phyloP scores from a whole-genome alignment of 441 rosid genomes.

The Arabidopsis lyrata region DNA sequence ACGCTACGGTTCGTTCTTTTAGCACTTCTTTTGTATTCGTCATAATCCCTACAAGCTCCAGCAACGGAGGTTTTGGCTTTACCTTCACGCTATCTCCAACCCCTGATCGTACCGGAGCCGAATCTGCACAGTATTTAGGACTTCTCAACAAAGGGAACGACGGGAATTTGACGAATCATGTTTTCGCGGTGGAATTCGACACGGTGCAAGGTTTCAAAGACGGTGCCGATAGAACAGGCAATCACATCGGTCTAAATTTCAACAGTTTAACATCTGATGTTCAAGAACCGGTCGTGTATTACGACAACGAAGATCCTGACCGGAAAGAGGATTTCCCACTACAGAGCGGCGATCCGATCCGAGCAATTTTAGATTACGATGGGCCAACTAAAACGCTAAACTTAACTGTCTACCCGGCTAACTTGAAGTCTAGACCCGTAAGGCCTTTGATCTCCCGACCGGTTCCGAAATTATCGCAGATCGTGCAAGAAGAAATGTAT shows the following conservation, averaged over 20 bases:
- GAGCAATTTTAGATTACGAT: conserved; percentile 67
- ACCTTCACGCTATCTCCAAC: conserved; percentile 66
- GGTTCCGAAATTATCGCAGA: neutral
- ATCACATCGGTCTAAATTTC: conserved; percentile 63
- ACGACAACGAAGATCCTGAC: neutral
- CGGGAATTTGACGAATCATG: conserved; percentile 37
- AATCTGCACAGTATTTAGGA: conserved; percentile 58
- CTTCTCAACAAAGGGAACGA: conserved; percentile 48
- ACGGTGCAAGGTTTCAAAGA: conserved; percentile 63
- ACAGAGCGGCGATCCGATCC: conserved; percentile 55
- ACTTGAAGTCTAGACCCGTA: conserved; percentile 36
- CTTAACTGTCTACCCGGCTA: conserved; percentile 54
- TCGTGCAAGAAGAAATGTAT: conserved; percentile 52
- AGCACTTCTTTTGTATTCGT: conserved; percentile 65
- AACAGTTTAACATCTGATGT: conserved; percentile 46
- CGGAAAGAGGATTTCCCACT: conserved; percentile 45
- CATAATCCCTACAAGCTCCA: conserved; percentile 48
- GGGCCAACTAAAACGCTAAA: conserved; percentile 37
- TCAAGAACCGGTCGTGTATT: conserved; percentile 47
- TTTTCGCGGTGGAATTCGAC: conserved; percentile 76
- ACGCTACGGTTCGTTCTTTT: conserved; percentile 49
- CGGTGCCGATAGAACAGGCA: conserved; percentile 45
- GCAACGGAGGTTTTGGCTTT: conserved; percentile 66
- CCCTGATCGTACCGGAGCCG: conserved; percentile 49
- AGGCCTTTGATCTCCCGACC: conserved; percentile 44